Evolutionary conservation across 176 grass and related monocot species (phyloP), one percentile per base, ranked within the genome.

Genomic region (Tuctoria greenei): DNA sequence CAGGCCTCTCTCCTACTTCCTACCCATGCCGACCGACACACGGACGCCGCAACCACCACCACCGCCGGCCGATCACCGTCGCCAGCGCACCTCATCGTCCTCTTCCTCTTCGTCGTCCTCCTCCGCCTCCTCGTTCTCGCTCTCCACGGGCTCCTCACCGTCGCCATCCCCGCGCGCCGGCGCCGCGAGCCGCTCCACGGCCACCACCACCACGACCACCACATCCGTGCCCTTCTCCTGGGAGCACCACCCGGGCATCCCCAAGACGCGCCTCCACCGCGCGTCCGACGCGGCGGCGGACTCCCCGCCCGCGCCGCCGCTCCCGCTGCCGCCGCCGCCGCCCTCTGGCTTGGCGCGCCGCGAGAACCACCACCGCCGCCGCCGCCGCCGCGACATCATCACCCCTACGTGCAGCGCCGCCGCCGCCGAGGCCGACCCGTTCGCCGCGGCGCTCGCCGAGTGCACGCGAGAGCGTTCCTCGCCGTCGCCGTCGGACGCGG

Each of bases 221-320:
- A 92, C 87, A 26, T 88, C 95, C 70, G 79, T 99, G 4, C 95
- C 95, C 20, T 99, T 99, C 95, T 99, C 91, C 25, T 99, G 95
- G 95, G 95, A 99, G 66, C 89, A 90, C 76, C 89, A 83, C 67
- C 95, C 95, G 1, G 95, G 95, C 57, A 90, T 92, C 74, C 95
- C 95, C 26, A 99, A 99, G 82, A 71, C 27, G 20, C 72, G 39
- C 27, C 13, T 75, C 13, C 10, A 13, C 14, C 27, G 27, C 18
- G n/a, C 72, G 17, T n/a, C n/a, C n/a, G n/a, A n/a, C n/a, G n/a
- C n/a, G n/a, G n/a, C n/a, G n/a, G n/a, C n/a, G n/a, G n/a, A n/a
- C n/a, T n/a, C 84, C 47, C 23, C 60, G 40, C 51, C 77, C 14
- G 47, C 47, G 47, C 15, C 47, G 47, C 71, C 87, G 64, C 72